These are phyloP conservation scores for Russula vinacea DNA, from an alignment of 768 basidiomycete genomes.

Conservation along the genomic window DNA sequence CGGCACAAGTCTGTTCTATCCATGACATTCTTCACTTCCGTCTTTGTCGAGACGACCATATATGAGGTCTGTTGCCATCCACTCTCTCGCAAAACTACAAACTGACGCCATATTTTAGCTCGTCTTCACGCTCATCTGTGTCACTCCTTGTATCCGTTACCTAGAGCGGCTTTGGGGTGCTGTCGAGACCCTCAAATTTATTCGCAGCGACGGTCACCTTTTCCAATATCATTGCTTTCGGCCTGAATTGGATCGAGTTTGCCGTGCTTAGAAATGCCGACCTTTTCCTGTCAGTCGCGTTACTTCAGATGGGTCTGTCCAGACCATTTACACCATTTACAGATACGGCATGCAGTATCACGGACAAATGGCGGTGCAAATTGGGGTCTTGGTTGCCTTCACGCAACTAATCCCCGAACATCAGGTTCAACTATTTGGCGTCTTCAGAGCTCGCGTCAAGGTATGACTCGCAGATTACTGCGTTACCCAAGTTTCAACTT, in stretches of 20 bases:
- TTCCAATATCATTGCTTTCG: slow-evolving; percentile 86
- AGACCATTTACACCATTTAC: slow-evolving; percentile 8
- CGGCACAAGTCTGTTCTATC: slow-evolving; percentile 75
- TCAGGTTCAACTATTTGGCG: slow-evolving; percentile 88
- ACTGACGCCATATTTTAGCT: slow-evolving; percentile 50
- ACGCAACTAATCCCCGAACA: slow-evolving; percentile 98
- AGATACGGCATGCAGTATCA: slow-evolving; percentile 90
- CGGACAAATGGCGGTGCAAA: slow-evolving; percentile 90
- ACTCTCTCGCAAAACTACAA: slow-evolving; percentile 2
- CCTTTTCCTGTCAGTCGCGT: slow-evolving; percentile 67
- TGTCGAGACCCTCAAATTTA: slow-evolving; percentile 81
- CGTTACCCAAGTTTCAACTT: not conserved
- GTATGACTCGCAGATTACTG: slow-evolving; percentile 39
- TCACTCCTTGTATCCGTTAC: slow-evolving; percentile 84
- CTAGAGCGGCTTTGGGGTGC: slow-evolving; percentile 94
- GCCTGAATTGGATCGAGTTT: slow-evolving; percentile 86
- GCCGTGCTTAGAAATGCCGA: slow-evolving; percentile 61
- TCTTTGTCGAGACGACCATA: slow-evolving; percentile 78
- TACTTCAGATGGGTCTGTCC: slow-evolving; percentile 16
- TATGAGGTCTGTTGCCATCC: slow-evolving; percentile 62
- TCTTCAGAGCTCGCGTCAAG: slow-evolving; percentile 86
- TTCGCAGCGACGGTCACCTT: slow-evolving; percentile 72
- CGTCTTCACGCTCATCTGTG: slow-evolving; percentile 64
- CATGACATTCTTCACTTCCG: slow-evolving; percentile 91
- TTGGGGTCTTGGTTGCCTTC: slow-evolving; percentile 88